Evolutionary conservation across 371 early-diverging fungal species (phyloP).

Genomic region (Entomophthora muscae): DNA sequence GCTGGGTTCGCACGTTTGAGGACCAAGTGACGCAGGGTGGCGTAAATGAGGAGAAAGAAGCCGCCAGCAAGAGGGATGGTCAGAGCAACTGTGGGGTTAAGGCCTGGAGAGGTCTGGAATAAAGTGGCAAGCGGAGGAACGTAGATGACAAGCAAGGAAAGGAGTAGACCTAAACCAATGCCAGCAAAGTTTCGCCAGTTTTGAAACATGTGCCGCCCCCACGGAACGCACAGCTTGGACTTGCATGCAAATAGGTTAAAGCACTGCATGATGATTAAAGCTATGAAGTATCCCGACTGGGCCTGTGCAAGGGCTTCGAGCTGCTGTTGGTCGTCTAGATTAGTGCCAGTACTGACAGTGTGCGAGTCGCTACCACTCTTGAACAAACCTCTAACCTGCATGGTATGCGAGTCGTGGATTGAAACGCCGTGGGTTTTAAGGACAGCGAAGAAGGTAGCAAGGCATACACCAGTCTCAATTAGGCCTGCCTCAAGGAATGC

Average conservation of each 20-base stretch:
- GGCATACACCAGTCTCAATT: conserved; percentile 53
- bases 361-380: conserved; percentile 24
- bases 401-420: not conserved
- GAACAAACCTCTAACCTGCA: conserved; percentile 21
- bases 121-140: conserved; percentile 54
- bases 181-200: conserved; percentile 52
- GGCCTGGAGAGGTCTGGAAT: conserved; percentile 41
- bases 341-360: conserved; percentile 17
- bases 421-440: conserved; percentile 26
- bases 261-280: conserved; percentile 65
- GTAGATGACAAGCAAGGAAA: conserved; percentile 58
- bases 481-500: conserved; percentile 74
- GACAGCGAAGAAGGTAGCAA: conserved; percentile 58
- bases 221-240: conserved; percentile 50
- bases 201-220: conserved; percentile 61
- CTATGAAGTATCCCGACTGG: conserved; percentile 62
- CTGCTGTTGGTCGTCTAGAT: conserved; percentile 27
- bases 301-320: conserved; percentile 35
- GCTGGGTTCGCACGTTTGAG: conserved; percentile 34
- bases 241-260: conserved; percentile 90
- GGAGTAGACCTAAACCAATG: conserved; percentile 30
- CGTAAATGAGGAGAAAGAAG: conserved; percentile 47
- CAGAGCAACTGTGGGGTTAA: conserved; percentile 54
- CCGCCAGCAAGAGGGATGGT: conserved; percentile 67
- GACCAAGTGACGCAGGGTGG: no score